These are phyloP conservation scores for Cutaneotrichosporon cutaneum DNA, from an alignment of 1,284 basidiomycete species.

Conservation along the genomic window DNA sequence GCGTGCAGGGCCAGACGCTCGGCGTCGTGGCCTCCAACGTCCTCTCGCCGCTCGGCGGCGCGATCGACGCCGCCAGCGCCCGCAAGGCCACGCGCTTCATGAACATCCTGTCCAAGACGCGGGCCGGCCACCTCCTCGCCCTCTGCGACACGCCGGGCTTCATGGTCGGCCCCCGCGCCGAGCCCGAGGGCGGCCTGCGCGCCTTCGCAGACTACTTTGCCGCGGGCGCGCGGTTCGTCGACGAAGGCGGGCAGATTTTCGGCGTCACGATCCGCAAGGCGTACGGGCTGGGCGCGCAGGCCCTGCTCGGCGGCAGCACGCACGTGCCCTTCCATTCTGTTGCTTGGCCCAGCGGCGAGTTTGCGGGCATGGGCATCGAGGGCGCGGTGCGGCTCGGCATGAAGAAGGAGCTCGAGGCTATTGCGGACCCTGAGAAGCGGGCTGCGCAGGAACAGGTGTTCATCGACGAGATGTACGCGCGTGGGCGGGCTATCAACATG, in stretches of 20 bases:
- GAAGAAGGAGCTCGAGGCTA: constrained; percentile 25
- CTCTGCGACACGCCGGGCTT: constrained; percentile 28
- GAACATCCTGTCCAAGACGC: constrained; percentile 25
- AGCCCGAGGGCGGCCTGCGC: constrained; percentile 23
- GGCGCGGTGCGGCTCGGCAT: constrained; percentile 27
- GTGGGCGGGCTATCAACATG: constrained; percentile 25
- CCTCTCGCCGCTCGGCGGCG: constrained; percentile 21
- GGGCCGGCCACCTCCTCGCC: constrained; percentile 16
- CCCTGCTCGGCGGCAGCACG: constrained; percentile 23
- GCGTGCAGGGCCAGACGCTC: constrained; percentile 21
- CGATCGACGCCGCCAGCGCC: constrained; percentile 19
- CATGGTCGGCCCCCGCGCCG: constrained; percentile 25
- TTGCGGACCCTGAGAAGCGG: constrained; percentile 15
- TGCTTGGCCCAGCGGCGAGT: constrained; percentile 27
- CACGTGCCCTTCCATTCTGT: constrained; percentile 19
- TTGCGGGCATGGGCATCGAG: constrained; percentile 28
- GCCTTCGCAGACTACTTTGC: constrained; percentile 26
- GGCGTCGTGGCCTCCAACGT: constrained; percentile 24
- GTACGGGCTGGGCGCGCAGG: constrained; percentile 27
- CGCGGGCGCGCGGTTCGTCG: constrained; percentile 17
- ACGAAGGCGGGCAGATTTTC: constrained; percentile 22
- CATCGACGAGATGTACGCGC: constrained; percentile 25
- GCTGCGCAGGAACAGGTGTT: constrained; percentile 20
- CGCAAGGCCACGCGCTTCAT: constrained; percentile 25
- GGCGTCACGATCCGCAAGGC: constrained; percentile 26